These are phyloP conservation scores for Stemphylium beticola DNA, from an alignment of 2,329 filamentous ascomycete species.

Conservation along the genomic window DNA sequence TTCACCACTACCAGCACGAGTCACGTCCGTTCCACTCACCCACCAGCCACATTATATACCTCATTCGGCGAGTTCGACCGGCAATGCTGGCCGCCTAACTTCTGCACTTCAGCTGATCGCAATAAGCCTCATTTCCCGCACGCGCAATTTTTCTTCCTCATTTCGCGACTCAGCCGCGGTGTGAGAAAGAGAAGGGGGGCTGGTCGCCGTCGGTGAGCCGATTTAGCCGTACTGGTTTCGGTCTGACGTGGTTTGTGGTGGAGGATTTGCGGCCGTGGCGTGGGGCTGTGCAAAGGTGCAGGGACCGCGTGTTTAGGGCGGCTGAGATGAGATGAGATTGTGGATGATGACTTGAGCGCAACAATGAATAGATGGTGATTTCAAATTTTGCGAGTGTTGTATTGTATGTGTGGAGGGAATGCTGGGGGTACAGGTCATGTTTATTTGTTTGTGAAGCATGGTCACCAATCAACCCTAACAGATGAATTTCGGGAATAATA, in stretches of 20 bases:
- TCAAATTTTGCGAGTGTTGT: too few species aligned
- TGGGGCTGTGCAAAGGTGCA: slow-evolving; percentile 4
- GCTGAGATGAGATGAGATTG: background rate
- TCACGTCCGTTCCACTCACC: background rate
- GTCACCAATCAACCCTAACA: too few species aligned
- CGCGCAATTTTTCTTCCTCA: background rate
- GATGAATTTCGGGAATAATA: too few species aligned
- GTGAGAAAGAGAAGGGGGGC: background rate
- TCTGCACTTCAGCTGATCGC: slow-evolving; percentile 10
- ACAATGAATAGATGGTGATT: too few species aligned
- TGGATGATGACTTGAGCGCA: too few species aligned
- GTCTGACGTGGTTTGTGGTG: background rate
- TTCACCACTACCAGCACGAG: background rate
- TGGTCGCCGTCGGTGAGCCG: slow-evolving; percentile 1
- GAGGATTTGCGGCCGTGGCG: background rate
- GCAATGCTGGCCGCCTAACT: too few species aligned
- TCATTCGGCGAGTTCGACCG: background rate
- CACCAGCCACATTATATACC: background rate
- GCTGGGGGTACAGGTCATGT: too few species aligned
- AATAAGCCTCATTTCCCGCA: slow-evolving; percentile 13
- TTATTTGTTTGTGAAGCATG: too few species aligned
- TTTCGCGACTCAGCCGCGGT: slow-evolving; percentile 5
- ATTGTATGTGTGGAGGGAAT: too few species aligned
- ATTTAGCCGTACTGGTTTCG: background rate
- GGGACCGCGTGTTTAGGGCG: background rate